A percentile compares a stretch with the other conserved stretches of the same genome.
Evolutionary conservation across 768 basidiomycete species (phyloP).

Genomic region (Russula sp.): DNA sequence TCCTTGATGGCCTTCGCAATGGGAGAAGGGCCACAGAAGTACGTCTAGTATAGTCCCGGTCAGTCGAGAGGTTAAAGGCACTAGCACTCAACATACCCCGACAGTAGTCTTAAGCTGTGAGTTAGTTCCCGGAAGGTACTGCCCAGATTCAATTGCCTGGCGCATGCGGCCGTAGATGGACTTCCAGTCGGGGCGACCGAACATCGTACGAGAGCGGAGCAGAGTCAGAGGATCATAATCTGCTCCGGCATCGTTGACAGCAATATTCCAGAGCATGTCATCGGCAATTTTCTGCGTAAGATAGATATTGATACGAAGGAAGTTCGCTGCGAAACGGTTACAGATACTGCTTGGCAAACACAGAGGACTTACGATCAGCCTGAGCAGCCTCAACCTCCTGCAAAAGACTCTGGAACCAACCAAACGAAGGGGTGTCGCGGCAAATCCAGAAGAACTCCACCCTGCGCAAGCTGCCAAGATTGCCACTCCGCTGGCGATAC

Average conservation of each 20-base stretch:
- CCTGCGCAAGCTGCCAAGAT: conserved; percentile 71
- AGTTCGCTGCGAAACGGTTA: conserved; percentile 55
- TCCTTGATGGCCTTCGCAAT: conserved; percentile 75
- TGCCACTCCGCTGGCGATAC: conserved; percentile 80
- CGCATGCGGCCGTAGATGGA: conserved; percentile 69
- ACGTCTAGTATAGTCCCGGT: conserved; percentile 45
- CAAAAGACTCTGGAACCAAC: conserved; percentile 91
- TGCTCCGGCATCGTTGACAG: conserved; percentile 78
- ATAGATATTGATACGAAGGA: conserved; percentile 88
- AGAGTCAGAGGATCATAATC: conserved; percentile 88
- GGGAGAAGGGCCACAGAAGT: conserved; percentile 79
- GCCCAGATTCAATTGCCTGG: conserved; percentile 73
- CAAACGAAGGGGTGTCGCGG: conserved; percentile 93
- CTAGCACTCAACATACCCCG: conserved; percentile 47
- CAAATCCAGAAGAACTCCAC: conserved; percentile 96
- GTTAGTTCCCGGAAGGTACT: conserved; percentile 73
- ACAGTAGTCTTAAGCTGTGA: conserved; percentile 79
- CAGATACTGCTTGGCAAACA: neutral
- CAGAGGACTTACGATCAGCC: conserved; percentile 64
- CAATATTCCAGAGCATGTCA: conserved; percentile 89
- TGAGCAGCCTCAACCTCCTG: conserved; percentile 86
- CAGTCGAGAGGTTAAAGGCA: conserved; percentile 11
- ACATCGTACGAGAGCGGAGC: conserved; percentile 83
- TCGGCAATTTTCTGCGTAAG: conserved; percentile 80
- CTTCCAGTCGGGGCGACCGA: conserved; percentile 89